These are phyloP conservation scores for Globisporangium iwayamae DNA, from an alignment of 352 stramenopile species.

Conservation along the genomic window DNA sequence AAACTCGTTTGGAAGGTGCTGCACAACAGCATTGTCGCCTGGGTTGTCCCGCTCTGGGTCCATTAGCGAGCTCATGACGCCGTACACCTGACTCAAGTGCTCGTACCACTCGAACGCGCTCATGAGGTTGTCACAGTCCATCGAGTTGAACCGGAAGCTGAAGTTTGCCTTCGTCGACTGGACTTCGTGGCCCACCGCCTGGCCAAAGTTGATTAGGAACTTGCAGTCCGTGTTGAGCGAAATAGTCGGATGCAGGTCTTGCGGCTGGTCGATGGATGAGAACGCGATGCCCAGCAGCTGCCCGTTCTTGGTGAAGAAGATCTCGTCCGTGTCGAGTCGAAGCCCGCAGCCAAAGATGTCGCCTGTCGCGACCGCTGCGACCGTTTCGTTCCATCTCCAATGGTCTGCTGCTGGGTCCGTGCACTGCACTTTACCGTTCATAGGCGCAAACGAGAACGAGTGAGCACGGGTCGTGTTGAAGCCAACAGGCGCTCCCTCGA, in stretches of 20 bases:
- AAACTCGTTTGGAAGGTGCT: slow-evolving; percentile 73
- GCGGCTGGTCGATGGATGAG: slow-evolving; percentile 48
- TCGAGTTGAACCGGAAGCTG: slow-evolving; percentile 74
- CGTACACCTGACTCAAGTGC: slow-evolving; percentile 79
- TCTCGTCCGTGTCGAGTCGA: slow-evolving; percentile 72
- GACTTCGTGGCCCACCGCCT: slow-evolving; percentile 25
- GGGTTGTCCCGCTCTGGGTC: slow-evolving; percentile 33
- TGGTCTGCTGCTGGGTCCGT: slow-evolving; percentile 50
- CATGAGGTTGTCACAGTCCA: slow-evolving; percentile 86
- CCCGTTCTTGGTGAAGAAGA: slow-evolving; percentile 88
- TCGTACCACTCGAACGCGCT: slow-evolving; percentile 87
- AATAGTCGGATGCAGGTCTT: slow-evolving; percentile 68
- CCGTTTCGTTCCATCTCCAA: slow-evolving; percentile 69
- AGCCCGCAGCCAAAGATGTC: slow-evolving; percentile 81
- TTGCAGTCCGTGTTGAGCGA: slow-evolving; percentile 74
- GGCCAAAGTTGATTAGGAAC: slow-evolving; percentile 70
- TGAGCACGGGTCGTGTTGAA: slow-evolving; percentile 29
- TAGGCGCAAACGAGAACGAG: slow-evolving; percentile 70
- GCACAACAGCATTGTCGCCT: not conserved
- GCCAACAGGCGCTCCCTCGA: slow-evolving; percentile 65
- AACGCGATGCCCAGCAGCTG: slow-evolving; percentile 76
- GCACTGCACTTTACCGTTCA: slow-evolving; percentile 65
- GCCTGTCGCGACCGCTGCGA: slow-evolving; percentile 36
- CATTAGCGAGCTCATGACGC: slow-evolving; percentile 81
- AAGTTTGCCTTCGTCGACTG: slow-evolving; percentile 51